A percentile compares a stretch with the other conserved stretches of the same genome.
These are phyloP conservation scores for Lactifluus subvellereus DNA, from an alignment of 768 basidiomycete genomes.

Conservation along the genomic window DNA sequence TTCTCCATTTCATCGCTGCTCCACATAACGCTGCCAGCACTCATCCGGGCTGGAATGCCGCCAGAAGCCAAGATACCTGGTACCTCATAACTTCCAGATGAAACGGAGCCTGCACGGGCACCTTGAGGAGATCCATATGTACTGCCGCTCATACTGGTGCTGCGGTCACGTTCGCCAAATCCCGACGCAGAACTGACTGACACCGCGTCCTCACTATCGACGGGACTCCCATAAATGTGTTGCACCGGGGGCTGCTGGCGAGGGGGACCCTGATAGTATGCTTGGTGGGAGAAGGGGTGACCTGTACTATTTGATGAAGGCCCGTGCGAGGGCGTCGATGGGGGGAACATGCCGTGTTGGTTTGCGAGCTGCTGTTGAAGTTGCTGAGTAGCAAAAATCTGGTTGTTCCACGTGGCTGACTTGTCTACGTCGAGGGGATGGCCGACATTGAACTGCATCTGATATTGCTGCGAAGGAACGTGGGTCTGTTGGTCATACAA, in stretches of 20 bases:
- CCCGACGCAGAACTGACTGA: constrained; percentile 36
- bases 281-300: constrained; percentile 25
- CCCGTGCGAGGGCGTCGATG: constrained; percentile 20
- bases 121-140: constrained; percentile 32
- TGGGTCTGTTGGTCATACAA: constrained; percentile 37
- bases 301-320: constrained; percentile 17
- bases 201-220: constrained; percentile 37
- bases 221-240: constrained; percentile 30
- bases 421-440: constrained; percentile 28
- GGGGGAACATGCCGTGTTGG: constrained; percentile 16
- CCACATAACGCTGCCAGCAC: constrained; percentile 29
- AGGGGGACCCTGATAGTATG: constrained; percentile 28
- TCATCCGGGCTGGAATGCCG: constrained; percentile 24
- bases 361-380: constrained; percentile 18
- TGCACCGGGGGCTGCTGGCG: constrained; percentile 29
- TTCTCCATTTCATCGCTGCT: constrained; percentile 28
- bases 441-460: constrained; percentile 23
- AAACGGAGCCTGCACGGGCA: constrained; percentile 22
- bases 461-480: constrained; percentile 31
- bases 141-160: constrained; percentile 35
- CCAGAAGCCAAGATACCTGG: constrained; percentile 25
- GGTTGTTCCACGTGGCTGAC: constrained; percentile 28
- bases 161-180: constrained; percentile 27
- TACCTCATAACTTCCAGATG: constrained; percentile 35
- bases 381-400: constrained; percentile 21